Conservation (phyloP, 2,329 filamentous ascomycete genomes). For the Talaromyces sp. region DNA sequence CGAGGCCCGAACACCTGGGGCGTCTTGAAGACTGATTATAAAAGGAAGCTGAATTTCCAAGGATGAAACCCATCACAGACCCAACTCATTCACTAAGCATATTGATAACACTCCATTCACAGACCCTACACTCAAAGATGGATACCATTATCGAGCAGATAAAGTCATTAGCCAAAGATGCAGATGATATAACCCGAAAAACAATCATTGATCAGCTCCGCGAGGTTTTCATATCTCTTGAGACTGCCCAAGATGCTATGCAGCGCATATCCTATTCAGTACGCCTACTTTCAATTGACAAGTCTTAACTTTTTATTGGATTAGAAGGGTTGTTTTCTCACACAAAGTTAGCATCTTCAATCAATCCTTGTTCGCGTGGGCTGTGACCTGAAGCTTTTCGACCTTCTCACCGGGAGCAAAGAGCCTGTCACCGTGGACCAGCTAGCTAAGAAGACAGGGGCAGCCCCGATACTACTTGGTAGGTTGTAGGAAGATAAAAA, state of each 20-base stretch:
- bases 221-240: conserved; percentile 14
- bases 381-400: conserved; percentile 19
- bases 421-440: conserved; percentile 14
- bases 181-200: conserved; percentile 14
- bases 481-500: not conserved
- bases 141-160: conserved; percentile 13
- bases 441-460: conserved; percentile 11
- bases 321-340: not conserved
- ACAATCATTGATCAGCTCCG: conserved; percentile 15
- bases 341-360: conserved; percentile 15
- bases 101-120: too few species aligned
- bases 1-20: too few species aligned
- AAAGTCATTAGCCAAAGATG: conserved; percentile 12
- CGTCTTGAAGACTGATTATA: too few species aligned
- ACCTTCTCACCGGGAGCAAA: conserved; percentile 10
- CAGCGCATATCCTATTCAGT: conserved; percentile 11
- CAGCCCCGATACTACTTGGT: conserved; percentile 5
- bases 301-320: not conserved
- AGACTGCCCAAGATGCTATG: conserved; percentile 17
- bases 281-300: not conserved
- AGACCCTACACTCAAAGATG: not conserved
- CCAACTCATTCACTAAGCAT: too few species aligned
- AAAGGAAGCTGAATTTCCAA: too few species aligned
- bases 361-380: conserved; percentile 15
- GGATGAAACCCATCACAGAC: too few species aligned